Percentiles rank a stretch among this genome's conserved stretches.
These are phyloP conservation scores for Gelatoporia subvermispora DNA, from an alignment of 768 basidiomycete species.

Conservation along the genomic window DNA sequence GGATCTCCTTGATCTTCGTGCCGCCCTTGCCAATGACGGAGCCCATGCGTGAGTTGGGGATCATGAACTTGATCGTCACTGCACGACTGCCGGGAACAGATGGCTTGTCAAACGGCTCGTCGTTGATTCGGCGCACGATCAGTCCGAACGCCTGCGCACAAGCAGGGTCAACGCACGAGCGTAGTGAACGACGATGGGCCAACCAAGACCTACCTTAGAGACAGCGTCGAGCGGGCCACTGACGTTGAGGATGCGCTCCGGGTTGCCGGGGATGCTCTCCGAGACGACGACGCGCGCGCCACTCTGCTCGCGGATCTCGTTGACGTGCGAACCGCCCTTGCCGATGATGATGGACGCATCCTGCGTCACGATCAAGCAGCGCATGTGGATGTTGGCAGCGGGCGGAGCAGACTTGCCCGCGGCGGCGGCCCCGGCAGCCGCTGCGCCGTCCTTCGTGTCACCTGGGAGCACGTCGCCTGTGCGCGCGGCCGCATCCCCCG, in stretches of 20 bases:
- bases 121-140: constrained; percentile 97
- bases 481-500: constrained; percentile 31
- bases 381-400: constrained; percentile 90
- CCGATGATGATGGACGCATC: constrained; percentile 99
- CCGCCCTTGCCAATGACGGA: constrained; percentile 98
- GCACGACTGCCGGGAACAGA: constrained; percentile 97
- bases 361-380: constrained; percentile 97
- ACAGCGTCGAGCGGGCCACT: constrained; percentile 97
- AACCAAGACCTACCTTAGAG: constrained; percentile 66
- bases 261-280: constrained; percentile 97
- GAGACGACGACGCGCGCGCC: constrained; percentile 96
- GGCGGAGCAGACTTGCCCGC: constrained; percentile 46
- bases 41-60: constrained; percentile 98
- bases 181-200: neutral
- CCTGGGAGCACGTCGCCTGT: constrained; percentile 34
- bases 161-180: neutral
- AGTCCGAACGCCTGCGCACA: constrained; percentile 85
- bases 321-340: constrained; percentile 91
- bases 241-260: constrained; percentile 97
- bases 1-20: constrained; percentile 98
- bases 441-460: constrained; percentile 22
- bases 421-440: constrained; percentile 44
- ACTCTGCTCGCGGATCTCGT: constrained; percentile 97
- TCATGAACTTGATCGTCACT: constrained; percentile 99
- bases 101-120: constrained; percentile 96